phyloP scores from a whole-genome alignment of 116 monocot genomes.

The Posidonia oceanica region DNA sequence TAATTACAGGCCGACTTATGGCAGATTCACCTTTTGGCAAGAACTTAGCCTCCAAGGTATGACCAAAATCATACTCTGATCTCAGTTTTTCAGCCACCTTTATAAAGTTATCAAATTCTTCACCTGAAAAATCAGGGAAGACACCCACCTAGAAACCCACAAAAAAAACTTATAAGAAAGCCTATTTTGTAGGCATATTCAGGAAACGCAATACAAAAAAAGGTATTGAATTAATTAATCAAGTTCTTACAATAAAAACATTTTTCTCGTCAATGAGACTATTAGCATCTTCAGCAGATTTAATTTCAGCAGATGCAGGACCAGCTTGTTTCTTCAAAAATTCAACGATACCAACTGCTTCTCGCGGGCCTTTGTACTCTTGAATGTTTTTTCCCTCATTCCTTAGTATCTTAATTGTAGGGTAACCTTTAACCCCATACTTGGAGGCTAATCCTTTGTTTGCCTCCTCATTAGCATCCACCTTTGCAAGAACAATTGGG shows the following conservation, averaged over 20 bases:
- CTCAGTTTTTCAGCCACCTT: constrained; percentile 59
- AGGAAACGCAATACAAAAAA: background rate
- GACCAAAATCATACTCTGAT: constrained; percentile 65
- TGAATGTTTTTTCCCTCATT: constrained; percentile 45
- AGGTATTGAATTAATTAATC: background rate
- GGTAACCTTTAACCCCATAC: constrained; percentile 61
- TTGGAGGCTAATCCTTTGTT: constrained; percentile 65
- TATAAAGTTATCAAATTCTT: constrained; percentile 58
- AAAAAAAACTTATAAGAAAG: background rate
- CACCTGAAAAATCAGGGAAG: constrained; percentile 64
- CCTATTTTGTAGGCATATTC: background rate
- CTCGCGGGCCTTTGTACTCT: constrained; percentile 80
- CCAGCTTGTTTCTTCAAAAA: constrained; percentile 76
- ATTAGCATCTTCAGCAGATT: constrained; percentile 43
- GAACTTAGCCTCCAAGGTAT: constrained; percentile 58
- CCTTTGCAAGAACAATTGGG: constrained; percentile 83
- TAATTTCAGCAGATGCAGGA: constrained; percentile 71
- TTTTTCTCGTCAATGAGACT: constrained; percentile 42
- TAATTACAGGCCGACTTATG: constrained; percentile 38
- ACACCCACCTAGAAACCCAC: constrained; percentile 40
- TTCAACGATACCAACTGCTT: constrained; percentile 77
- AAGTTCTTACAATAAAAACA: constrained; percentile 57
- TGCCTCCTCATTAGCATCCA: constrained; percentile 56
- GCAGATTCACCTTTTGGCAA: constrained; percentile 66
- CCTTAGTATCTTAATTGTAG: constrained; percentile 69